A percentile compares a stretch with the other conserved stretches of the same genome.
Conservation (phyloP, 2,329 filamentous ascomycete species). For the Plenodomus biglobosus region DNA sequence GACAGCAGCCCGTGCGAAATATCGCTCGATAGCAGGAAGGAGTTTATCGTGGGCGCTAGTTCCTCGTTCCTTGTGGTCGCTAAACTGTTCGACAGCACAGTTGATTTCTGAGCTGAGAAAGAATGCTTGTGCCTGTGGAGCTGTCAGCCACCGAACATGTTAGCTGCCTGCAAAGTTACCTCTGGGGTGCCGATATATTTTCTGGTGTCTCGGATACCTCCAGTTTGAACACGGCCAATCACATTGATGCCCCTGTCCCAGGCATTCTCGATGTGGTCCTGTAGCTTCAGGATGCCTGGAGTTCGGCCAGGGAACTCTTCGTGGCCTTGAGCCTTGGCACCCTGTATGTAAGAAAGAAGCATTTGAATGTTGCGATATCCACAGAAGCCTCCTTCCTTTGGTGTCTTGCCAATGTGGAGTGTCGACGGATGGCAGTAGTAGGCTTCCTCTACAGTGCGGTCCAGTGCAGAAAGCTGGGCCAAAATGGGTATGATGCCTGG, state of each 20-base stretch:
- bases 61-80: constrained; percentile 50
- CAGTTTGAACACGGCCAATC: constrained; percentile 75
- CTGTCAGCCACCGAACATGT: constrained; percentile 12
- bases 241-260: constrained; percentile 85
- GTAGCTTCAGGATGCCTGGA: constrained; percentile 78
- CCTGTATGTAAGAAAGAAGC: constrained; percentile 76
- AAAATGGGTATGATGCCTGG: constrained; percentile 50
- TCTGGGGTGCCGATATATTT: constrained; percentile 97
- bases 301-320: constrained; percentile 62
- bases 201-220: constrained; percentile 80
- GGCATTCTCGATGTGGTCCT: constrained; percentile 81
- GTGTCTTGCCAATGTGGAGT: constrained; percentile 74
- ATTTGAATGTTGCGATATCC: constrained; percentile 96
- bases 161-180: constrained; percentile 49
- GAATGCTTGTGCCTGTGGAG: constrained; percentile 72
- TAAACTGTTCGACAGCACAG: constrained; percentile 56
- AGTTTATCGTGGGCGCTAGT: constrained; percentile 57
- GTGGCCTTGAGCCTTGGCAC: constrained; percentile 57
- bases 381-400: constrained; percentile 89
- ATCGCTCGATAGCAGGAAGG: constrained; percentile 68
- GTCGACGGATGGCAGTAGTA: constrained; percentile 79
- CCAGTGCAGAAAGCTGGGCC: constrained; percentile 58
- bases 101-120: constrained; percentile 68
- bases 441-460: constrained; percentile 64
- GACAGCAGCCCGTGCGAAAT: constrained; percentile 64